Conservation (phyloP, 306 rosid species). For the Glycine soja region DNA sequence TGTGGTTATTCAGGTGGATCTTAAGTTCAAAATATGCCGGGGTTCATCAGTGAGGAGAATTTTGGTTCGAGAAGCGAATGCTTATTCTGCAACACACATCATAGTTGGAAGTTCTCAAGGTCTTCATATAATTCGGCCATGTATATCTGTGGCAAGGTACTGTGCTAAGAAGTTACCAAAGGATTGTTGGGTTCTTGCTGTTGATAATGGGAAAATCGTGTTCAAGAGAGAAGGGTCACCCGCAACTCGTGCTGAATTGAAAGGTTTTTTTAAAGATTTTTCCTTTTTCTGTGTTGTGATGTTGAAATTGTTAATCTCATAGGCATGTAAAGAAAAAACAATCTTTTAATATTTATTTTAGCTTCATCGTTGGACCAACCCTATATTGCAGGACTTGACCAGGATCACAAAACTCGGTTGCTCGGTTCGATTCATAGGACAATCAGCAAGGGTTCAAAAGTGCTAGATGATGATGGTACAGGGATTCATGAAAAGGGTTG, state of each 20-base stretch:
- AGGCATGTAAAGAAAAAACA: background rate
- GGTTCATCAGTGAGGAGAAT: constrained; percentile 75
- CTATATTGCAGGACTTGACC: constrained; percentile 57
- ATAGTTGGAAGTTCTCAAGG: constrained; percentile 75
- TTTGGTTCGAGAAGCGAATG: constrained; percentile 80
- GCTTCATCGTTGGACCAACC: no score
- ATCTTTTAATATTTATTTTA: no score
- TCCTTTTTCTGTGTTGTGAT: constrained; percentile 54
- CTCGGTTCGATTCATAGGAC: constrained; percentile 57
- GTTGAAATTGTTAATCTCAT: constrained; percentile 38
- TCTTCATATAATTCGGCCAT: constrained; percentile 70
- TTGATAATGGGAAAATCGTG: constrained; percentile 80
- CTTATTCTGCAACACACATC: constrained; percentile 71
- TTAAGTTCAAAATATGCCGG: constrained; percentile 88
- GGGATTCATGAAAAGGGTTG: constrained; percentile 22
- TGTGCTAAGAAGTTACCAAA: constrained; percentile 80
- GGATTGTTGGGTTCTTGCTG: constrained; percentile 78
- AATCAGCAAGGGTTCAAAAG: constrained; percentile 54
- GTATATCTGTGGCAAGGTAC: constrained; percentile 79
- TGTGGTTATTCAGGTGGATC: constrained; percentile 70
- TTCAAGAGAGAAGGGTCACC: constrained; percentile 71
- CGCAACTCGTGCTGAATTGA: constrained; percentile 28
- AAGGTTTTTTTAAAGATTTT: constrained; percentile 55
- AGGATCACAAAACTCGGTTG: constrained; percentile 48
- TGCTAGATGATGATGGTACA: constrained; percentile 50